phyloP scores from a whole-genome alignment of 257 asterid species.

The Gentiana macrophylla region DNA sequence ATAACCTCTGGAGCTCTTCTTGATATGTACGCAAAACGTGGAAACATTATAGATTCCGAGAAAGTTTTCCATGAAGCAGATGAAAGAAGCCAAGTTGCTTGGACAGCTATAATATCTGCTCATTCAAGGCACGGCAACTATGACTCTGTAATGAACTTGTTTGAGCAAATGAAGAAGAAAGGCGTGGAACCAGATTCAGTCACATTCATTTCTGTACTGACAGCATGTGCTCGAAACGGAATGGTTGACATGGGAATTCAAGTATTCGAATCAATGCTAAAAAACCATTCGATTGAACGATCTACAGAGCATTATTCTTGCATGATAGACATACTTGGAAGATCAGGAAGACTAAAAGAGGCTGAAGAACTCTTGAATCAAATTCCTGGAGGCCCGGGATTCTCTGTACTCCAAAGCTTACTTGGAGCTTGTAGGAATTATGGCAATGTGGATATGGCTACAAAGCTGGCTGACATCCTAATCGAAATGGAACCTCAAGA shows the following conservation, averaged over 20 bases:
- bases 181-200: constrained; percentile 65
- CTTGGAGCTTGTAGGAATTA: constrained; percentile 70
- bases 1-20: constrained; percentile 69
- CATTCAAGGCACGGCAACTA: constrained; percentile 77
- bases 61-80: constrained; percentile 44
- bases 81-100: constrained; percentile 51
- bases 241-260: constrained; percentile 54
- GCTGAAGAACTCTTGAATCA: constrained; percentile 50
- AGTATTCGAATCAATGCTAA: constrained; percentile 55
- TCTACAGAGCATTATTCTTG: constrained; percentile 70
- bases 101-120: constrained; percentile 92
- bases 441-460: constrained; percentile 69
- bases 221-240: constrained; percentile 79
- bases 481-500: constrained; percentile 57
- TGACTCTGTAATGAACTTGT: constrained; percentile 57
- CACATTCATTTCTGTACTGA: constrained; percentile 72
- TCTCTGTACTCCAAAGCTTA: constrained; percentile 72
- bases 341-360: constrained; percentile 69
- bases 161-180: constrained; percentile 45
- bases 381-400: constrained; percentile 78
- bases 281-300: constrained; percentile 41
- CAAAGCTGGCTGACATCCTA: constrained; percentile 44
- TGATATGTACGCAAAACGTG: constrained; percentile 93
- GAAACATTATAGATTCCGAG: constrained; percentile 67
- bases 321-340: constrained; percentile 84